These are phyloP conservation scores for Penicillium pulvis DNA, from an alignment of 495 filamentous ascomycete species.

Conservation along the genomic window DNA sequence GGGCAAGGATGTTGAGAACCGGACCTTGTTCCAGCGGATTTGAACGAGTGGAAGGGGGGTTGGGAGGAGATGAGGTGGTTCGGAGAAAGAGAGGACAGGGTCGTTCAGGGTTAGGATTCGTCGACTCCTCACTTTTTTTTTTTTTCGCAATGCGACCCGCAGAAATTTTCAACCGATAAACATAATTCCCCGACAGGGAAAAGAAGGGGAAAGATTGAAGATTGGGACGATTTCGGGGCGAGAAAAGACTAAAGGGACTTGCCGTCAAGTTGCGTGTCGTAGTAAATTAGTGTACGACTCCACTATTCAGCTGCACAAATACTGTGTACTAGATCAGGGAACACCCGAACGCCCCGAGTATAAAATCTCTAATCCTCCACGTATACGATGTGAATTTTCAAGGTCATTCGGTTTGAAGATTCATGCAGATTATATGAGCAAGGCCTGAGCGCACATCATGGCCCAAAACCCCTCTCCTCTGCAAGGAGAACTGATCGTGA, in stretches of 20 bases:
- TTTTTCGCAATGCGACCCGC: conserved; percentile 10
- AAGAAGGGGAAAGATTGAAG: conserved; percentile 7
- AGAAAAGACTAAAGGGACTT: conserved; percentile 13
- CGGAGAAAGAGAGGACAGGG: conserved; percentile 10
- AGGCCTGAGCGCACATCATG: not conserved
- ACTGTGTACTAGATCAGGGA: not conserved
- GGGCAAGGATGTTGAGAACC: conserved; percentile 22
- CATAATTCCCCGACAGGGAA: conserved; percentile 13
- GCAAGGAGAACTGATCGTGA: conserved; percentile 20
- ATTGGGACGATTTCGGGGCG: conserved; percentile 22
- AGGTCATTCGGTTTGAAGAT: not conserved
- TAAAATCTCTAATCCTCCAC: too few species aligned
- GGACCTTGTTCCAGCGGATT: conserved; percentile 21
- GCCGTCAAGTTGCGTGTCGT: conserved; percentile 15
- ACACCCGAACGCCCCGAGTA: too few species aligned
- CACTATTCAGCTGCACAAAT: conserved; percentile 17
- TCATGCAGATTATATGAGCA: not conserved
- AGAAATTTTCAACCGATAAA: conserved; percentile 22
- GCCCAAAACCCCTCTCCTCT: conserved; percentile 1
- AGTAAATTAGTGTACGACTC: conserved; percentile 21
- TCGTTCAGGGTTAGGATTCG: not conserved
- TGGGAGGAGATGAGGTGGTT: conserved; percentile 2
- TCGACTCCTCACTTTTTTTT: conserved; percentile 3
- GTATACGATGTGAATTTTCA: too few species aligned
- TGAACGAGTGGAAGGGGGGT: conserved; percentile 16